Conservation (phyloP, 176 grass and related monocot genomes). For the Tillandsia fasciculata region DNA sequence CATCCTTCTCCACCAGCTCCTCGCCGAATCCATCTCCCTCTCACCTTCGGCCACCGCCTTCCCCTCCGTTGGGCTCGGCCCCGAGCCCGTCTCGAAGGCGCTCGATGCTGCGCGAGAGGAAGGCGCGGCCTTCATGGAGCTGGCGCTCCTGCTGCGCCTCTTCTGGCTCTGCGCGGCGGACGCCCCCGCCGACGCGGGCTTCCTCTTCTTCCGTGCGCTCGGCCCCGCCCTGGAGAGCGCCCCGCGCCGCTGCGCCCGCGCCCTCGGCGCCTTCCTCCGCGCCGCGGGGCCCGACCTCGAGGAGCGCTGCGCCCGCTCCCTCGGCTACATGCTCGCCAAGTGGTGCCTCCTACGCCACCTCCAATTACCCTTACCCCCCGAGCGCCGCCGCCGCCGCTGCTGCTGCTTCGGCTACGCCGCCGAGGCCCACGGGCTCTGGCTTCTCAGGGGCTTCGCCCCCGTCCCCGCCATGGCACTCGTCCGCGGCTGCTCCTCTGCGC, state of each 20-base stretch:
- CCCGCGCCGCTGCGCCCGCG: constrained; percentile 30
- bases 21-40: constrained; percentile 38
- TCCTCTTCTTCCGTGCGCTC: constrained; percentile 58
- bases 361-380: constrained; percentile 4
- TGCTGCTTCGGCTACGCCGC: constrained; percentile 49
- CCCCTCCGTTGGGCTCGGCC: neutral
- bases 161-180: constrained; percentile 73
- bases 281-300: constrained; percentile 55
- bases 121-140: constrained; percentile 38
- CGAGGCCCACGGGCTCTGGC: constrained; percentile 46
- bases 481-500: neutral
- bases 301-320: constrained; percentile 55
- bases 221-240: constrained; percentile 26
- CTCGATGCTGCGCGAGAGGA: constrained; percentile 1
- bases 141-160: constrained; percentile 58
- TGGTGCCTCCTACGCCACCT: constrained; percentile 76
- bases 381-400: constrained; percentile 1
- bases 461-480: constrained; percentile 42
- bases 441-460: constrained; percentile 64
- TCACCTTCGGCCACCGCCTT: constrained; percentile 30
- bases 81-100: constrained; percentile 17
- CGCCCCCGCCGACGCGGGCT: constrained; percentile 56
- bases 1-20: constrained; percentile 52
- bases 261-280: constrained; percentile 42
- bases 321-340: constrained; percentile 88